These are phyloP conservation scores for Volvariella surrecta DNA, from an alignment of 1,284 basidiomycete species.

Conservation along the genomic window DNA sequence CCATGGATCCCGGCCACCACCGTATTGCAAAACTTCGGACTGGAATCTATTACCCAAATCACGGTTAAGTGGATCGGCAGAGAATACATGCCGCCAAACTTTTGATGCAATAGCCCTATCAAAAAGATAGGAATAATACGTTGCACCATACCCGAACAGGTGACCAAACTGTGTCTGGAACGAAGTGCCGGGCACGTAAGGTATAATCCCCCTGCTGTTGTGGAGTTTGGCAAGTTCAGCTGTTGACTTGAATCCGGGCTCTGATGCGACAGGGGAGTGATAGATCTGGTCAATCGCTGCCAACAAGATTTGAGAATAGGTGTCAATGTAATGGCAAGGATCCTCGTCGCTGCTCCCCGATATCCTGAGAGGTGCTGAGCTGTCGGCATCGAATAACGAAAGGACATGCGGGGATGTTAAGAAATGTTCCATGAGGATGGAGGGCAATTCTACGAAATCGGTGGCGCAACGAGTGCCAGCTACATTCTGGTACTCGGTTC, in stretches of 20 bases:
- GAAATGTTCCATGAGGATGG: conserved; percentile 98
- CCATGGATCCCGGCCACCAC: conserved; percentile 94
- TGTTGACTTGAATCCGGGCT: conserved; percentile 65
- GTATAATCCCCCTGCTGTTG: conserved; percentile 68
- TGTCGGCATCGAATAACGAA: conserved; percentile 59
- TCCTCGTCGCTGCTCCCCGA: conserved; percentile 56
- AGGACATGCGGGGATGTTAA: conserved; percentile 80
- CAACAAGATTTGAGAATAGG: conserved; percentile 87
- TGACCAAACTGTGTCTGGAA: conserved; percentile 97
- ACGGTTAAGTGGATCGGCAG: conserved; percentile 49
- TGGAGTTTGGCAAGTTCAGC: conserved; percentile 55
- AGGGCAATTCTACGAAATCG: conserved; percentile 96
- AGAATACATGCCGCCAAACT: conserved; percentile 80
- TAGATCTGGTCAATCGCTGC: conserved; percentile 87
- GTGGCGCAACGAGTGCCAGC: conserved; percentile 98
- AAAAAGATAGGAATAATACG: conserved; percentile 96
- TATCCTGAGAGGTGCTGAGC: conserved; percentile 31
- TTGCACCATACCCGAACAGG: conserved; percentile 93
- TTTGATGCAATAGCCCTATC: conserved; percentile 92
- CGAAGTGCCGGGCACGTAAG: conserved; percentile 74
- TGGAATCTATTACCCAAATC: conserved; percentile 77
- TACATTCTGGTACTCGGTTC: conserved; percentile 97
- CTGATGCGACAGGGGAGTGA: conserved; percentile 62
- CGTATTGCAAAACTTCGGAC: conserved; percentile 65
- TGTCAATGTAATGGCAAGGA: conserved; percentile 75